Evolutionary conservation across 2,329 filamentous ascomycete species (phyloP).

Genomic region (Coniochaeta sp.): DNA sequence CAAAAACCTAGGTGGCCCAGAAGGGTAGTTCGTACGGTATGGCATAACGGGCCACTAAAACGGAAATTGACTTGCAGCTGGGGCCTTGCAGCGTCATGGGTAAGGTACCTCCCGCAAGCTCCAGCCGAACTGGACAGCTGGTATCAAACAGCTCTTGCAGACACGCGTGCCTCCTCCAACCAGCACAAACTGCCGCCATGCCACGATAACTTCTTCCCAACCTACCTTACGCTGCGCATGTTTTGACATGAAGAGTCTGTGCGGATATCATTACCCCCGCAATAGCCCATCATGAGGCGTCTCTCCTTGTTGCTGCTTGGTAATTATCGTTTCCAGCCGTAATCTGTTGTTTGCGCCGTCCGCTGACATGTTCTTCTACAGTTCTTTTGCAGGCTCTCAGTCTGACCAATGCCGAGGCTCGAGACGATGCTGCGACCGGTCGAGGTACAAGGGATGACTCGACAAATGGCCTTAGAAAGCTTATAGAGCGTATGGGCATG

Average conservation of each 20-base stretch:
- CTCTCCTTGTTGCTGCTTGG: constrained; percentile 32
- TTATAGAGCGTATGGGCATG: background rate
- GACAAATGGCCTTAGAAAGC: background rate
- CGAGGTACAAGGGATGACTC: constrained; percentile 5
- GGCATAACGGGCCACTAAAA: background rate
- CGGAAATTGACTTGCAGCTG: constrained; percentile 1
- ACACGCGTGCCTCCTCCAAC: background rate
- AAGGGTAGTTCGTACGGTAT: background rate
- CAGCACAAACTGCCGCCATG: background rate
- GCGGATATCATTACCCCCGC: constrained; percentile 6
- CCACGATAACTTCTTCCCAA: background rate
- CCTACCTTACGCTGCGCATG: background rate
- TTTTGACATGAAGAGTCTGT: constrained; percentile 14
- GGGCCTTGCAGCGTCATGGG: background rate
- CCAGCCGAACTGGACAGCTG: constrained; percentile 13
- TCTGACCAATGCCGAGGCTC: constrained; percentile 29
- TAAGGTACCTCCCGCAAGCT: background rate
- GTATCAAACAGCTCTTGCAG: constrained; percentile 3
- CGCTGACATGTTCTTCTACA: constrained; percentile 18
- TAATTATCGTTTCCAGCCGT: constrained; percentile 20
- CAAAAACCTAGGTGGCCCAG: too few relatives aligned
- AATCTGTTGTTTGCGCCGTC: constrained; percentile 6
- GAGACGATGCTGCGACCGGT: constrained; percentile 22
- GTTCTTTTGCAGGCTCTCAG: constrained; percentile 39
- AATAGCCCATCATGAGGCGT: constrained; percentile 31